Evolutionary conservation across 2,329 filamentous ascomycete species (phyloP), one percentile per base, ranked within the genome.

Genomic region (Talaromyces funiculosus): DNA sequence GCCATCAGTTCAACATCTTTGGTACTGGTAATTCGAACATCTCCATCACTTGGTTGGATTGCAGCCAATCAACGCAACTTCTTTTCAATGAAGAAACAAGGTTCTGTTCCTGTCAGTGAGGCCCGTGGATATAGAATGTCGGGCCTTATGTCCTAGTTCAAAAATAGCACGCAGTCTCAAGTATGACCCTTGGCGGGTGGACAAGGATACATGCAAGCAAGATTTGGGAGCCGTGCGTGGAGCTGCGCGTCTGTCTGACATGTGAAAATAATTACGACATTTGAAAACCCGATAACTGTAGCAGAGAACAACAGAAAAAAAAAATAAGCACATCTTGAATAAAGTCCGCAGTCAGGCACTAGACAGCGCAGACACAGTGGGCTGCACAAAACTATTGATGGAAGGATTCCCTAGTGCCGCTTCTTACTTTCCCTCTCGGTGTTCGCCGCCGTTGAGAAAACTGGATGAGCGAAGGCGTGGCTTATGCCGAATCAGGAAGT

Each of bases 1-100:
- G 24, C 42, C 42, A n/a, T n/a, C n/a, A n/a, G n/a, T n/a, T 31
- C n/a, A 51, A 16, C 5, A 54, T 54, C 51, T 26, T 7, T 33
- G 51, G 51, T 53, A 53, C 51, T 38, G 51, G 35, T n/a, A 38
- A 54, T 40, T 40, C n/a, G 24, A 54, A 29, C 7, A 33, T 53
- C 20, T 22, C 49, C 49, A 53, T 37, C 12, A 24, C 6, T 18
- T 6, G 6, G 1, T 4, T 9, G 12, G 2, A 9, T 10, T 3
- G 3, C 18, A 40, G 18, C 47, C 47, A 51, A 51, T 51, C 47
- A 51, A 6, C 29, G 18, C 20, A 9, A 14, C 3, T 7, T 9
- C 3, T 14, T 12, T 5, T 29, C 4, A 33, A n/a, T n/a, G n/a
- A n/a, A n/a, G 29, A 22, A 51, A 22, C 29, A 33, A 22, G 26